A percentile compares a stretch with the other conserved stretches of the same genome.
phyloP scores from a whole-genome alignment of 345 rosid genomes.

The Eucalyptus leucophloia region DNA sequence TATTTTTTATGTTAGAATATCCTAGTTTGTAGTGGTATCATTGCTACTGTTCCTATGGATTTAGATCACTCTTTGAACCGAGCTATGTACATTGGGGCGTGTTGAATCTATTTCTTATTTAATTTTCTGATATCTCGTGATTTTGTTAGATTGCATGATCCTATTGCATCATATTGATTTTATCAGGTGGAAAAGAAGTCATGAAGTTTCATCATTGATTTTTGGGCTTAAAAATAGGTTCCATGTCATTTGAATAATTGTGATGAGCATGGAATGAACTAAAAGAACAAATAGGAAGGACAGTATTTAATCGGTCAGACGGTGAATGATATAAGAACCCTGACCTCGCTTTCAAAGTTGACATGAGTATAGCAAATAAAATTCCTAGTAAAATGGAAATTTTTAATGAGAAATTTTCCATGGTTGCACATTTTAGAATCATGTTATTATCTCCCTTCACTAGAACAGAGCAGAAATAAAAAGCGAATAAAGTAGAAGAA shows the following conservation, averaged over 20 bases:
- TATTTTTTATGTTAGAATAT: not conserved
- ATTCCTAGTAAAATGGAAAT: not conserved
- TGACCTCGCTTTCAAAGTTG: not conserved
- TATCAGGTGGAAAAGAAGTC: not conserved
- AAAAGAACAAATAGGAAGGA: not conserved
- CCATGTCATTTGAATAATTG: not conserved
- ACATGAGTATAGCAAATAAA: no score
- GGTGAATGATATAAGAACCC: not conserved
- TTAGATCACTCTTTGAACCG: not conserved
- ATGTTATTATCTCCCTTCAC: not conserved
- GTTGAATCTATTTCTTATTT: not conserved
- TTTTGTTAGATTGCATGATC: not conserved
- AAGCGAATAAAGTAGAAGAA: not conserved
- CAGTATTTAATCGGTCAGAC: rapidly evolving
- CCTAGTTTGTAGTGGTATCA: not conserved
- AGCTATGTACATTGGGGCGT: rapidly evolving
- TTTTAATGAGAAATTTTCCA: not conserved
- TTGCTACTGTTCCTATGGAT: not conserved
- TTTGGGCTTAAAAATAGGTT: not conserved
- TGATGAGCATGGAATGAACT: not conserved
- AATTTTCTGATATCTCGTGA: rapidly evolving
- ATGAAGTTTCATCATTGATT: no score
- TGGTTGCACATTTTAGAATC: not conserved
- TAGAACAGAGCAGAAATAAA: not conserved
- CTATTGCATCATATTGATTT: not conserved